phyloP scores from a whole-genome alignment of 1,284 basidiomycete genomes.

The Fistulinella staudtii region DNA sequence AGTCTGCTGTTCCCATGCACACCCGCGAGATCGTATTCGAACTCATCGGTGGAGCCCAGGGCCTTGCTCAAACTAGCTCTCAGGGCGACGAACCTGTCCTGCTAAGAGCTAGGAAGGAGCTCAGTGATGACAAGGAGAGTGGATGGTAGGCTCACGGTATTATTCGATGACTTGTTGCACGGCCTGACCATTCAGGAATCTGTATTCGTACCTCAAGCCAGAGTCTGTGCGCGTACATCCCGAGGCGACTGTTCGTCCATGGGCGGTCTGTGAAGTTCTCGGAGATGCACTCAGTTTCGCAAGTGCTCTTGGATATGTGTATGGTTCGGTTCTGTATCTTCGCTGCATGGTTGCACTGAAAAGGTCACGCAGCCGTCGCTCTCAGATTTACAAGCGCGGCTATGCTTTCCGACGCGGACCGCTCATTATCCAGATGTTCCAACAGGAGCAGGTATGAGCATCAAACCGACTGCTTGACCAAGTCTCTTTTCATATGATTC shows the following conservation, averaged over 20 bases:
- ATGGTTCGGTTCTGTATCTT: slow-evolving; percentile 23
- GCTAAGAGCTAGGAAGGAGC: slow-evolving; percentile 68
- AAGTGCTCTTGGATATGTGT: slow-evolving; percentile 71
- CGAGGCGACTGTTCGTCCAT: slow-evolving; percentile 77
- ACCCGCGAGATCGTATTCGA: slow-evolving; percentile 72
- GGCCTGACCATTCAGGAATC: slow-evolving; percentile 44
- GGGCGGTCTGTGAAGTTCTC: slow-evolving; percentile 70
- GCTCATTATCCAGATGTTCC: slow-evolving; percentile 74
- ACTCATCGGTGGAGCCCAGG: slow-evolving; percentile 60
- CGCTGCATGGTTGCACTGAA: slow-evolving; percentile 7
- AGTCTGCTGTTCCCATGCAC: slow-evolving; percentile 67
- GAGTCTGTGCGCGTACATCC: slow-evolving; percentile 74
- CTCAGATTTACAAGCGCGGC: slow-evolving; percentile 75
- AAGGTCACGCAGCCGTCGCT: slow-evolving; percentile 47
- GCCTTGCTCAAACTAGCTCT: slow-evolving; percentile 46
- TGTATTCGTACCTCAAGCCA: slow-evolving; percentile 75
- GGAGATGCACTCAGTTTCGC: slow-evolving; percentile 77
- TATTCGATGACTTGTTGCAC: not conserved
- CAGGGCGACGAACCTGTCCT: slow-evolving; percentile 60
- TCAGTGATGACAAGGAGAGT: slow-evolving; percentile 43
- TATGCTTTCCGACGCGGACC: slow-evolving; percentile 67
- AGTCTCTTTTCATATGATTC: slow-evolving; percentile 6
- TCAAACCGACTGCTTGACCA: slow-evolving; percentile 3
- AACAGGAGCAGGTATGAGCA: slow-evolving; percentile 66
- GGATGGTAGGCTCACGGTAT: slow-evolving; percentile 49